phyloP scores from a whole-genome alignment of 2,329 filamentous ascomycete genomes.

The Alternaria angustiovoidea region DNA sequence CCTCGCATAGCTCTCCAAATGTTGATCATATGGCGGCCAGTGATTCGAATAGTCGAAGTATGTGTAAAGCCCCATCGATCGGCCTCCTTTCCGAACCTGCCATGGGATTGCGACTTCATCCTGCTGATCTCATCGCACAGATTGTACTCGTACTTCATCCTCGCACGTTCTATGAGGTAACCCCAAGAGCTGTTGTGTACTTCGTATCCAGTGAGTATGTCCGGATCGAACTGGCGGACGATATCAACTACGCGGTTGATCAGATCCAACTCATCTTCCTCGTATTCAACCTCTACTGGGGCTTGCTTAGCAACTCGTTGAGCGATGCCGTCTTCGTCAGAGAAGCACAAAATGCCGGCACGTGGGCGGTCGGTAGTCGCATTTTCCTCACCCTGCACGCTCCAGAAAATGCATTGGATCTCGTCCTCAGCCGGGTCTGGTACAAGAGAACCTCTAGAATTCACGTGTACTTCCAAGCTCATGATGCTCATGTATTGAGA shows the following conservation, averaged over 20 bases:
- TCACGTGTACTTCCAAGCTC: conserved; percentile 92
- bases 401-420: conserved; percentile 90
- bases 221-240: conserved; percentile 84
- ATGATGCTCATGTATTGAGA: conserved; percentile 96
- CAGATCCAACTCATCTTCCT: conserved; percentile 82
- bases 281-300: conserved; percentile 71
- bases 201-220: conserved; percentile 93
- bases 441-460: conserved; percentile 79
- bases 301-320: conserved; percentile 69
- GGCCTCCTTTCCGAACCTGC: conserved; percentile 83
- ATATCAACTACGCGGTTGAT: conserved; percentile 87
- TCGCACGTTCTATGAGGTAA: conserved; percentile 89
- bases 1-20: conserved; percentile 95
- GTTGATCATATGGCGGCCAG: conserved; percentile 94
- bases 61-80: conserved; percentile 95
- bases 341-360: conserved; percentile 77
- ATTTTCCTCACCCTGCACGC: conserved; percentile 77
- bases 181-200: conserved; percentile 95
- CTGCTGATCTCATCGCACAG: conserved; percentile 91
- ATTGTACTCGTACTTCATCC: conserved; percentile 86
- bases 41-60: conserved; percentile 90
- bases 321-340: conserved; percentile 66
- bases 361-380: conserved; percentile 63
- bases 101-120: conserved; percentile 83
- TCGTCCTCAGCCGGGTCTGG: conserved; percentile 93